Evolutionary conservation across 208 protist genomes (phyloP).

Genomic region (Acanthamoeba culbertsoni): DNA sequence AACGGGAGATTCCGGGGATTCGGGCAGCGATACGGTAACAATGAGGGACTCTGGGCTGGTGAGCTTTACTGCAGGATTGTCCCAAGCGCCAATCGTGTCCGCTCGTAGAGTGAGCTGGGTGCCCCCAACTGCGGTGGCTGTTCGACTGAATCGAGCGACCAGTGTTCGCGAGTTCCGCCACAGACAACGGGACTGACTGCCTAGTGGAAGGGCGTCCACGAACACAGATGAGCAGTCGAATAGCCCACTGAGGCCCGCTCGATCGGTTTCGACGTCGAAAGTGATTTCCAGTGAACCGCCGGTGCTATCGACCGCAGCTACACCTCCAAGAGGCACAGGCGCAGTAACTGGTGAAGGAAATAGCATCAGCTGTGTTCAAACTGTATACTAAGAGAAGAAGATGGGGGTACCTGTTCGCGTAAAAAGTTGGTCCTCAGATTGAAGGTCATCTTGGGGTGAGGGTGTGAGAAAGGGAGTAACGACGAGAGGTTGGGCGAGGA

Average conservation of each 20-base stretch:
- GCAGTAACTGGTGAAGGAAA: too few species aligned
- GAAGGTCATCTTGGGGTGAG: too few species aligned
- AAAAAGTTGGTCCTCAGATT: too few species aligned
- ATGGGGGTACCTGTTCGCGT: too few species aligned
- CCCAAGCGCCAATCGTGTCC: not conserved
- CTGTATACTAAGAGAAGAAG: too few species aligned
- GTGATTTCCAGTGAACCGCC: not conserved
- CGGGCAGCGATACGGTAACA: not conserved
- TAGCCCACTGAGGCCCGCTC: not conserved
- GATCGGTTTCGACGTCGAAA: not conserved
- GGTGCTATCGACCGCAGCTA: too few species aligned
- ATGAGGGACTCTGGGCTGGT: not conserved
- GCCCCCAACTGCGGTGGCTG: not conserved
- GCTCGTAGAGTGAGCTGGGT: not conserved
- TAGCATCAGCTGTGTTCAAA: too few species aligned
- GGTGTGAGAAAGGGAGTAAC: too few species aligned
- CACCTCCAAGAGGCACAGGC: too few species aligned
- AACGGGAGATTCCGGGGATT: not conserved
- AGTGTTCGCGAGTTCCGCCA: not conserved
- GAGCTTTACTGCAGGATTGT: not conserved
- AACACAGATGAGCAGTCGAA: not conserved
- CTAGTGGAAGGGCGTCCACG: not conserved
- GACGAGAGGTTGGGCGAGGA: too few species aligned
- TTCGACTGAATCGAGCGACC: not conserved
- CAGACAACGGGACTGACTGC: not conserved